phyloP scores from a whole-genome alignment of 495 filamentous ascomycete species.

The Trichoderma orchidacearum region DNA sequence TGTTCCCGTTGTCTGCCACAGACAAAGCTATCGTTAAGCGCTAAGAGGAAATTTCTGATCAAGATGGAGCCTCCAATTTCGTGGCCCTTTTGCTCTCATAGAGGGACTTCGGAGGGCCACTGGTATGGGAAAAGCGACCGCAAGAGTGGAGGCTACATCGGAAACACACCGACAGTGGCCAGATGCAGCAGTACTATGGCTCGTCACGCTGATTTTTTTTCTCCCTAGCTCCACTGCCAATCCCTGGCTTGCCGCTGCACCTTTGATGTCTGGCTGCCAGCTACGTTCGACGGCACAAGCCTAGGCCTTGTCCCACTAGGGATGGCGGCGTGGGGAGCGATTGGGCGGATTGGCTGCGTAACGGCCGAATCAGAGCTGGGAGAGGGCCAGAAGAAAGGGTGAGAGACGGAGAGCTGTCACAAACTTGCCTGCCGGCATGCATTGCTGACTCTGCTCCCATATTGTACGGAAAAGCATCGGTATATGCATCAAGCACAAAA shows the following conservation, averaged over 20 bases:
- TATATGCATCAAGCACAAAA: no score
- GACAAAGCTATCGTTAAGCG: no score
- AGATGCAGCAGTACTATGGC: no score
- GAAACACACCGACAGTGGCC: neutral
- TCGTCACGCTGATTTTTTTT: no score
- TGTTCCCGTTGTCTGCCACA: neutral
- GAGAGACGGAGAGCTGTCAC: neutral
- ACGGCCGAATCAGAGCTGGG: neutral
- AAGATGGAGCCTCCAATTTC: neutral
- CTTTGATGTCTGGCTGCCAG: neutral
- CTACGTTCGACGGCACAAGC: no score
- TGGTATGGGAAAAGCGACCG: neutral
- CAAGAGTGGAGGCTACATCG: neutral
- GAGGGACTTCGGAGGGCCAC: no score
- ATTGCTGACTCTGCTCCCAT: no score
- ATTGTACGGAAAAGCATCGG: no score
- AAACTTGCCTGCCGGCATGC: neutral
- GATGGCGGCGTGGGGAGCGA: neutral
- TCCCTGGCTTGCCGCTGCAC: neutral
- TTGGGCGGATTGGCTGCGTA: no score
- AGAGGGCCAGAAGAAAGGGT: neutral
- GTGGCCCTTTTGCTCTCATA: no score
- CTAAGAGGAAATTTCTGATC: neutral
- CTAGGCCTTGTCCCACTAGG: neutral
- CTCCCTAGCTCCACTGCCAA: neutral